Evolutionary conservation across 495 filamentous ascomycete genomes (phyloP).

Genomic region (Astrothelium macrocarpum): DNA sequence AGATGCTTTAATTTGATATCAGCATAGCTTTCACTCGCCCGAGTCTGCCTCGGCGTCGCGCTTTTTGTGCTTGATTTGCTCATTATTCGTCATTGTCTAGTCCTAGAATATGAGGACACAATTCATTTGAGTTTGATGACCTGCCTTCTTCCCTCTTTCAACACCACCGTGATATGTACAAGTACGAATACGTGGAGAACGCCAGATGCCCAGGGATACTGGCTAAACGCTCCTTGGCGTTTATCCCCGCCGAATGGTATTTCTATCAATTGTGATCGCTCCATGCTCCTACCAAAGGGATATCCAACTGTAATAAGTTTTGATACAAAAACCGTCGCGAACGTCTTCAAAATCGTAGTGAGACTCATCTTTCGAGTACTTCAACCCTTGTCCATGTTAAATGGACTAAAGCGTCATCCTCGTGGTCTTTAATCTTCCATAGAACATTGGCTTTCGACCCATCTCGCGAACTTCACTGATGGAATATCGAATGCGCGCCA

Average conservation of each 20-base stretch:
- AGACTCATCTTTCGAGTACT: neutral
- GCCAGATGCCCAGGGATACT: neutral
- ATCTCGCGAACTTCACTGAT: neutral
- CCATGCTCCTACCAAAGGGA: too few relatives aligned
- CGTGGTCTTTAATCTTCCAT: neutral
- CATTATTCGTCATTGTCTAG: too few relatives aligned
- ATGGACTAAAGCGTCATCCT: neutral
- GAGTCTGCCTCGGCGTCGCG: too few relatives aligned
- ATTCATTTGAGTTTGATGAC: too few relatives aligned
- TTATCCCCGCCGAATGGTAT: neutral
- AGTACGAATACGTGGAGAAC: neutral
- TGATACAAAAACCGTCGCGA: neutral
- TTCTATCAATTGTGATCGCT: neutral
- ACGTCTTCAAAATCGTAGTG: neutral
- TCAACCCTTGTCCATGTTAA: neutral
- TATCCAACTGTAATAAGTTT: neutral
- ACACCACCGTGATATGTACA: neutral
- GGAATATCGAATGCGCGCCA: neutral
- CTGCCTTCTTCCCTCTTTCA: too few relatives aligned
- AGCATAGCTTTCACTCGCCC: neutral
- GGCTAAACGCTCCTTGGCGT: neutral
- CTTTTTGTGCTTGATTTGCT: too few relatives aligned
- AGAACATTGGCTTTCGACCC: neutral
- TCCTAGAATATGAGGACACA: too few relatives aligned
- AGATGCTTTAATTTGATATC: neutral